Evolutionary conservation across 2,329 filamentous ascomycete species (phyloP).

Genomic region (Knoxdaviesia proteae): DNA sequence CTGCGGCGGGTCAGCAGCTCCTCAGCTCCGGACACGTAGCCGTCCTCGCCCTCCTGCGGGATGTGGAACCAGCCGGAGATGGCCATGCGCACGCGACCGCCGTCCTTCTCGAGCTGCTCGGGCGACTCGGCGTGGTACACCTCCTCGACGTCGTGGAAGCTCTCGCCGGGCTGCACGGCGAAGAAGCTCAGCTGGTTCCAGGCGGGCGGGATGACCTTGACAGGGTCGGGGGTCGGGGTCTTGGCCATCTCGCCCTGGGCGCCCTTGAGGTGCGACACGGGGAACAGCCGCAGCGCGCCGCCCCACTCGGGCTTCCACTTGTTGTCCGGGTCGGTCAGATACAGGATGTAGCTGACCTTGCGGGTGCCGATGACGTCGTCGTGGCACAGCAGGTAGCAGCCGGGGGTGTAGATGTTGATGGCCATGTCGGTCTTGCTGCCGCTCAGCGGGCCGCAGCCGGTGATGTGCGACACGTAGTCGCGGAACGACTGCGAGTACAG

Average conservation of each 20-base stretch:
- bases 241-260: constrained; percentile 55
- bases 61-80: constrained; percentile 99
- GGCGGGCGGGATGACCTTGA: constrained; percentile 71
- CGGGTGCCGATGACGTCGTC: constrained; percentile 98
- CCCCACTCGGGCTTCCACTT: constrained; percentile 88
- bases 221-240: constrained; percentile 59
- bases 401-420: constrained; percentile 94
- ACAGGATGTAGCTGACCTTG: constrained; percentile 90
- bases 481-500: constrained; percentile 83
- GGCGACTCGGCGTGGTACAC: constrained; percentile 54
- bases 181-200: constrained; percentile 99
- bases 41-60: constrained; percentile 81
- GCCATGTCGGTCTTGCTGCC: constrained; percentile 97
- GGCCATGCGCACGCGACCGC: constrained; percentile 76
- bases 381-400: constrained; percentile 87
- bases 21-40: constrained; percentile 72
- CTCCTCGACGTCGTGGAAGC: constrained; percentile 97
- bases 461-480: constrained; percentile 71
- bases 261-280: constrained; percentile 41
- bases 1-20: constrained; percentile 77
- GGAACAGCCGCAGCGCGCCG: constrained; percentile 74
- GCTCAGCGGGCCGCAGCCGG: constrained; percentile 67
- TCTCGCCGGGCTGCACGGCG: constrained; percentile 92
- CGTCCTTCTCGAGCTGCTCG: constrained; percentile 43
- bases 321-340: constrained; percentile 77